Percentiles rank a stretch among this genome's conserved stretches.
These are phyloP conservation scores for Inonotus hispidus DNA, from an alignment of 1,284 basidiomycete species.

Conservation along the genomic window DNA sequence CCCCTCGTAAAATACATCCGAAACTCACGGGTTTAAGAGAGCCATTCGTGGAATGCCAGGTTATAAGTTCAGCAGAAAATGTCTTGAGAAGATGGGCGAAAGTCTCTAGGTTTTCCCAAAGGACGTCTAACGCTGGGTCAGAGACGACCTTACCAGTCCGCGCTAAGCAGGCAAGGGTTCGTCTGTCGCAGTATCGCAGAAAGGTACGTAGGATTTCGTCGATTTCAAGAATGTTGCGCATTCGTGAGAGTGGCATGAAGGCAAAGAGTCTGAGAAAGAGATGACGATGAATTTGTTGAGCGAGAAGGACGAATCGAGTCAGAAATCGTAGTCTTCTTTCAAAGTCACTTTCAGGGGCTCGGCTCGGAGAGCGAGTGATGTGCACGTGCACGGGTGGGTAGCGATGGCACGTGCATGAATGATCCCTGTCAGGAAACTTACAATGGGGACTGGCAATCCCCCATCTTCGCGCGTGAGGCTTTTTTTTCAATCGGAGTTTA, in stretches of 20 bases:
- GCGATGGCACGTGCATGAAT: too few relatives aligned
- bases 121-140: constrained; percentile 13
- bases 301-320: too few relatives aligned
- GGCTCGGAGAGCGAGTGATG: too few relatives aligned
- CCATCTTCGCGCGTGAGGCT: too few relatives aligned
- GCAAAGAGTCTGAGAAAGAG: background rate
- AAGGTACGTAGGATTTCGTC: constrained; percentile 13
- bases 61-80: constrained; percentile 10
- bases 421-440: too few relatives aligned
- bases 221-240: constrained; percentile 5
- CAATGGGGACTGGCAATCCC: too few relatives aligned
- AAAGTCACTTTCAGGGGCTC: too few relatives aligned
- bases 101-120: constrained; percentile 16
- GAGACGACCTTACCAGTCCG: constrained; percentile 14
- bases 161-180: constrained; percentile 13
- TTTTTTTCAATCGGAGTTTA: too few relatives aligned
- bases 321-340: too few relatives aligned
- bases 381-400: too few relatives aligned
- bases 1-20: background rate
- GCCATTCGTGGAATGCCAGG: background rate
- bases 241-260: background rate
- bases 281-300: background rate
- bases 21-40: constrained; percentile 11
- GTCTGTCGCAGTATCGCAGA: constrained; percentile 13
- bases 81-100: constrained; percentile 15